A percentile compares a stretch with the other conserved stretches of the same genome.
Evolutionary conservation across 805 yeast species (phyloP).

Genomic region (Spathaspora sp.): DNA sequence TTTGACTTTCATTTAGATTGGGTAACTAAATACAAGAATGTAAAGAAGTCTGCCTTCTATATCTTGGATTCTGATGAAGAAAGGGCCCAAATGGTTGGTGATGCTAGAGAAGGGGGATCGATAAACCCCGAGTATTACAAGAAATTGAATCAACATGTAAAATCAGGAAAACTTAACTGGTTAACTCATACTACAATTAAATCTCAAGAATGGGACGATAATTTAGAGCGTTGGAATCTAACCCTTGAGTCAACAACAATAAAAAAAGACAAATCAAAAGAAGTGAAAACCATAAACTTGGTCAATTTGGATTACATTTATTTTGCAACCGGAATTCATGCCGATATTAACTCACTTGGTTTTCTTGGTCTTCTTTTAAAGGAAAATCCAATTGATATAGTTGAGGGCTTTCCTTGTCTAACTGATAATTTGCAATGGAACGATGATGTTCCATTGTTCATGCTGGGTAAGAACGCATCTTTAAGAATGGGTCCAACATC

Average conservation of each 20-base stretch:
- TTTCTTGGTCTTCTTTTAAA: conserved; percentile 27
- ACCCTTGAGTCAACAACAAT: conserved; percentile 3
- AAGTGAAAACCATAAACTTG: conserved; percentile 1
- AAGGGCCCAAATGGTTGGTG: conserved; percentile 34
- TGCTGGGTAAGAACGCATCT: conserved; percentile 42
- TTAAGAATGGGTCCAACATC: conserved; percentile 42
- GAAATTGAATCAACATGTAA: conserved; percentile 24
- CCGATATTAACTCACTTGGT: conserved; percentile 23
- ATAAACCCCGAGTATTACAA: conserved; percentile 42
- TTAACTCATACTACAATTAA: conserved; percentile 24
- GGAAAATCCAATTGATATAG: conserved; percentile 25
- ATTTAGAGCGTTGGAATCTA: conserved; percentile 20
- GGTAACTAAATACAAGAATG: conserved; percentile 47
- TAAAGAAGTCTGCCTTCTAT: conserved; percentile 41
- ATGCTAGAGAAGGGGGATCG: conserved; percentile 45
- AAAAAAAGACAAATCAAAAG: not conserved
- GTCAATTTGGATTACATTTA: conserved; percentile 29
- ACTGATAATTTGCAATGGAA: conserved; percentile 45
- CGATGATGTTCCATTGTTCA: conserved; percentile 32
- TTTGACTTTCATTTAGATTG: conserved; percentile 47
- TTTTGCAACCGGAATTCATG: conserved; percentile 40
- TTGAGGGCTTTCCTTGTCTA: conserved; percentile 39
- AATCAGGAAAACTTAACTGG: conserved; percentile 26
- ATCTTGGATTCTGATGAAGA: conserved; percentile 42
- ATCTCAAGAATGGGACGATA: conserved; percentile 22